Evolutionary conservation across 305 asterid species (phyloP).

Genomic region (Salvia sclarea): DNA sequence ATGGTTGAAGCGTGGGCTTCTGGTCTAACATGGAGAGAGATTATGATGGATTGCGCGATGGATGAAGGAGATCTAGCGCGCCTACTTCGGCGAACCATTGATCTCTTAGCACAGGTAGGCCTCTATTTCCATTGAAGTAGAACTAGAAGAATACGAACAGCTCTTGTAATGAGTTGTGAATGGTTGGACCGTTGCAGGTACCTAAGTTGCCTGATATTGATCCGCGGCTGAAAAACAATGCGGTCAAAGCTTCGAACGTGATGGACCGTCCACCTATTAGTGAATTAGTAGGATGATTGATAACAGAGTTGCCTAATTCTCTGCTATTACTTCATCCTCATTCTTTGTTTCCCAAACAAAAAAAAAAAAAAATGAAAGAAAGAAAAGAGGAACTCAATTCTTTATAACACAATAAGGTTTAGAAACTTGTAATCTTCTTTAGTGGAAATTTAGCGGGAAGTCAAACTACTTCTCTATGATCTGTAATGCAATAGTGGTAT

Average conservation of each 20-base stretch:
- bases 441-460: not conserved
- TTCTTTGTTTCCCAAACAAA: not conserved
- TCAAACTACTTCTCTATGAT: not conserved
- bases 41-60: slow-evolving; percentile 99
- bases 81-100: slow-evolving; percentile 84
- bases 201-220: slow-evolving; percentile 93
- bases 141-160: not conserved
- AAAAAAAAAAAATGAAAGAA: not conserved
- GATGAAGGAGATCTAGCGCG: slow-evolving; percentile 99
- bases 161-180: not conserved
- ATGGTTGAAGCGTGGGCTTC: slow-evolving; percentile 99
- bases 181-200: slow-evolving; percentile 48
- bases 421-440: not conserved
- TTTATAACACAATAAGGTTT: not conserved
- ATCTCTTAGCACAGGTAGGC: slow-evolving; percentile 83
- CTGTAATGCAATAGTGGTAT: no score
- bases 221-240: slow-evolving; percentile 73
- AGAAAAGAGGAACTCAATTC: not conserved
- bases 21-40: slow-evolving; percentile 97
- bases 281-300: slow-evolving; percentile 81
- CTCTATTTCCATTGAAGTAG: not conserved
- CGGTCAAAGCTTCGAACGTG: slow-evolving; percentile 78
- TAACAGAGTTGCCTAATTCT: not conserved
- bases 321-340: not conserved
- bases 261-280: slow-evolving; percentile 99